Base-by-base conservation (phyloP, 2,329 filamentous ascomycete species). In the Aspergillus sp. region DNA sequence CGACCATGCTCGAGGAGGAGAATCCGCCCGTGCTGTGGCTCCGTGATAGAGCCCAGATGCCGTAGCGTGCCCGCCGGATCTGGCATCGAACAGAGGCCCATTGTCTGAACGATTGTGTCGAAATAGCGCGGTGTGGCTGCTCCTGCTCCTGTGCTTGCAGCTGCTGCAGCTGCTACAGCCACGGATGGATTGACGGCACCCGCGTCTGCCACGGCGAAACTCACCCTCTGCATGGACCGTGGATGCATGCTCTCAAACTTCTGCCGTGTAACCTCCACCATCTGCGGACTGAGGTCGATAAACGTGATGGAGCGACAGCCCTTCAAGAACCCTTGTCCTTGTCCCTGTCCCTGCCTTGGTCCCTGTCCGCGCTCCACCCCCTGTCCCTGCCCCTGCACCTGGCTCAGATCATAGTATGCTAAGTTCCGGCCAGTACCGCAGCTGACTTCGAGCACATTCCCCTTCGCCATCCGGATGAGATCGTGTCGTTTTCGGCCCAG, bases 341-440 rank as follows among this genome's bases (percentile, higher is more conserved):
- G 53, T 5, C 59, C 53, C 38, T 27, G 25, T 27, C 68, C 62
- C 1, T 61, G 47, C 20, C 20, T 4, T 22, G 20, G 20, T 4
- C 58, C 64, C 15, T 51, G 68, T 27, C 25, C 25, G 25, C 25
- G 25, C 25, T 27, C 25, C 25, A 12, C 25, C 25, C 25, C 25
- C 7, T 12, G 25, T 27, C 25, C 25, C 25, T 20, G 15, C 66
- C 54, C 33, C 58, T 57, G 68, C 63, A 2, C 66, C 66, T 3
- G 75, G 57, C 45, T 69, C 37, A 39, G 17, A 39, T 39, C 61
- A 55, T 77, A 77, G 52, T 69, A 74, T 23, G 65, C 58, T 52
- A 72, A 56, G 51, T 77, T 77, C 30, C 74, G 63, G 3, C 74
- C 74, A 1, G 74, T 77, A n/a, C 74, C 74, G 38, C 68, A 73